Base-by-base conservation (phyloP, 2,329 filamentous ascomycete genomes). In the Neocucurbitaria cava region DNA sequence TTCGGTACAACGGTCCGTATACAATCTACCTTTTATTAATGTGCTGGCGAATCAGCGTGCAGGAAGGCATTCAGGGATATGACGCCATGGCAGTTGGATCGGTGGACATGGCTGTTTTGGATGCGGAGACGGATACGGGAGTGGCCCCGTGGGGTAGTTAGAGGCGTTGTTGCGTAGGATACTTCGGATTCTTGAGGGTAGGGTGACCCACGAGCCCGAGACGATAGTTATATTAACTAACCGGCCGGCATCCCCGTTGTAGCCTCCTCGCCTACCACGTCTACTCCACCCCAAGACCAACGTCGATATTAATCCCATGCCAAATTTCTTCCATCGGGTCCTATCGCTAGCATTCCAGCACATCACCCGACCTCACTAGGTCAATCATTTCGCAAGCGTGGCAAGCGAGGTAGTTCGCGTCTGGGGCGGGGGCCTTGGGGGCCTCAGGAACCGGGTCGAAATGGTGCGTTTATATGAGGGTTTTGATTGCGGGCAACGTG, bases 331-430 rank as follows among this genome's bases (percentile, higher is more conserved):
- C 17, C 17, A 13, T 15, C 26, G 28, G 28, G 26, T n/a, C 57
- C 54, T 52, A 59, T 59, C 54, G 42, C 40, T 46, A 39, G 8
- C 18, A n/a, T 26, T 46, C 18, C 31, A 26, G 10, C 11, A 15
- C 18, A 44, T 59, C 57, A 57, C 54, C 47, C 43, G 57, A 58
- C 54, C 48, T 21, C n/a, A 15, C 13, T 45, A 46, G 38, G n/a
- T n/a, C n/a, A n/a, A n/a, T n/a, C n/a, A n/a, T n/a, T n/a, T n/a
- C n/a, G n/a, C n/a, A n/a, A n/a, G 31, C 44, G 35, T 42, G 44
- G 44, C 39, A 49, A 47, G 43, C 42, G 40, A 40, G 21, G n/a
- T n/a, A 23, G 24, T 21, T 42, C 49, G 47, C 28, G 35, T 23
- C 26, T 15, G 21, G 13, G 31, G 11, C 18, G 43, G 46, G 42